Conservation (phyloP, 331 rosid genomes). For the Rhamnella rubrinervis region DNA sequence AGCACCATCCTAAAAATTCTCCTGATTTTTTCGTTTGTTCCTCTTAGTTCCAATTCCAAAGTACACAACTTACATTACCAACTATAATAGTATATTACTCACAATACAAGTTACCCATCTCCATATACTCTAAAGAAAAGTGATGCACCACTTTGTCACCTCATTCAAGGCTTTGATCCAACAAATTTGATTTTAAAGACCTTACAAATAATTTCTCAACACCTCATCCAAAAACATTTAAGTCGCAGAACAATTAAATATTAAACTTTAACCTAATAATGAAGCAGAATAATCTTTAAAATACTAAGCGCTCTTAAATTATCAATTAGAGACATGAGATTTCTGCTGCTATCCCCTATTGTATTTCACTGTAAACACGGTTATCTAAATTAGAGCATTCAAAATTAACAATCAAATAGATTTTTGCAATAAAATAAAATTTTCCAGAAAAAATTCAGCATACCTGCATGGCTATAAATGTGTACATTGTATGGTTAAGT, state of each 20-base stretch:
- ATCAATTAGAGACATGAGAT: not conserved
- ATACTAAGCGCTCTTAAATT: not conserved
- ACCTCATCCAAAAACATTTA: no score
- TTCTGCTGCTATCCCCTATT: not conserved
- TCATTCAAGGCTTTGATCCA: not conserved
- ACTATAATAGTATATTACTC: not conserved
- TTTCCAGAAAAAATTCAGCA: constrained; percentile 22
- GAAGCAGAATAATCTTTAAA: not conserved
- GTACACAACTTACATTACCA: not conserved
- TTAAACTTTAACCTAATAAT: not conserved
- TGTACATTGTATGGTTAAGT: constrained; percentile 87
- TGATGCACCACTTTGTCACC: not conserved
- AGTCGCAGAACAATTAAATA: not conserved
- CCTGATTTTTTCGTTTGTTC: not conserved
- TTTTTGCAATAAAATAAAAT: constrained; percentile 6
- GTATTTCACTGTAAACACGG: not conserved
- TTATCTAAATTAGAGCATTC: not conserved
- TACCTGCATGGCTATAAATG: constrained; percentile 94
- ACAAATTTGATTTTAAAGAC: not conserved
- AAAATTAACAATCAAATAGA: not conserved
- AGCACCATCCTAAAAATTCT: not conserved
- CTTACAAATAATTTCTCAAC: not conserved
- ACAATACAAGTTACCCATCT: not conserved
- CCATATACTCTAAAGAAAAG: not conserved
- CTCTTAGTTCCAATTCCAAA: not conserved